Base-by-base conservation (phyloP, 2,329 filamentous ascomycete genomes). In the Taxawa tesnikishii region DNA sequence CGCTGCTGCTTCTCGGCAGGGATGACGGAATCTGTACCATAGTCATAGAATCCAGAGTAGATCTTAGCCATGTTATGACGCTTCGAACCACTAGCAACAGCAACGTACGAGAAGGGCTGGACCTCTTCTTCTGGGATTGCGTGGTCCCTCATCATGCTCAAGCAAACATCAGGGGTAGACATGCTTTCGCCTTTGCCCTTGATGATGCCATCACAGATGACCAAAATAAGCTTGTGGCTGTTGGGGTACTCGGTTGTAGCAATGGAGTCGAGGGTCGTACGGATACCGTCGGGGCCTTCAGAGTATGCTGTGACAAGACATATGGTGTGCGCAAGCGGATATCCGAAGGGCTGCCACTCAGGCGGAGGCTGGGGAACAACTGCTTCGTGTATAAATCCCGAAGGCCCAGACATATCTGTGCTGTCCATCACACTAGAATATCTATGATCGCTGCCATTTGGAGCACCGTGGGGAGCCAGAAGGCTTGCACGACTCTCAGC, bases 61-160 rank as follows among this genome's bases (percentile, higher is more conserved):
- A 96, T 76, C 67, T 96, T 94, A 47, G 90, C 88, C 90, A 96
- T 98, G 61, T 96, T 98, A 73, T 98, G 92, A 47, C 90, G 78
- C 66, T 98, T 98, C 29, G 87, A 82, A 37, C 90, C 90, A 53
- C 82, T 90, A 25, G 90, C 84, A 19, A 98, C 88, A 9, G 90
- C 92, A 31, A 98, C 90, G 45, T 98, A 98, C 1, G 88, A 96
- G 59, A 85, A 94, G 0, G 85, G 72, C 48, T 84, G 69, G 2
- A 96, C 90, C 37, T 94, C 79, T 16, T 92, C 75, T 1, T 76
- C 79, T 5, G 75, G 70, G 6, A 85, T 69, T 3, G 83, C 78
- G 49, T 84, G 79, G 46, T 98, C 90, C 53, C 81, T 90, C 77
- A 98, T 83, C 90, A 98, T 98, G 48, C 75, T 68, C 34, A 98